Evolutionary conservation across 345 rosid genomes (phyloP), one percentile per base, ranked within the genome.

Genomic region (Euphorbia peplus): DNA sequence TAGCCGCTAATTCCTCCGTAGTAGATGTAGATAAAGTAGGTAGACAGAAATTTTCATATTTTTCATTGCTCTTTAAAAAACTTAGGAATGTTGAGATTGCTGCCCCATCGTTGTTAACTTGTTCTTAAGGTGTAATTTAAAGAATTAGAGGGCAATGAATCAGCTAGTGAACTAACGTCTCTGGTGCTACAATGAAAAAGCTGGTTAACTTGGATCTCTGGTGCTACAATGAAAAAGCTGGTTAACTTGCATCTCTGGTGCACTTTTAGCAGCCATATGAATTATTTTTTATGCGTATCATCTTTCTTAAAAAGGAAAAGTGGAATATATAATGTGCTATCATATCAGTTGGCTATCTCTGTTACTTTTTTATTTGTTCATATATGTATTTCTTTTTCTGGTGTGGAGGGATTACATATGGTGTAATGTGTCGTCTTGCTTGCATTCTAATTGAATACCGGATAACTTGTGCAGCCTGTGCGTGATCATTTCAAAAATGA

Each of bases 401-500:
- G n/a, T n/a, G n/a, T n/a, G n/a, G n/a, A n/a, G n/a, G n/a, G n/a
- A n/a, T n/a, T n/a, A n/a, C n/a, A n/a, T n/a, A 32, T 54, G 30
- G 39, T 7, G 39, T 8, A n/a, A 24, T 54, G 0, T 14, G 7
- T 14, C 3, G 12, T 1, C 3, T 39, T 22, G 15, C 56, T 16
- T 10, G 41, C 52, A 55, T 21, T 4, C 57, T 58, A n/a, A 73
- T 67, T 22, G 9, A 11, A 9, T 29, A 5, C 44, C 37, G 24
- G 32, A 61, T 47, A 30, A 50, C 50, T 14, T 52, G 35, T 68
- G 71, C 84, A 92, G 96, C 98, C 96, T 72, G 90, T 92, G 5
- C 96, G 96, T 4, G 83, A 88, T 70, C 97, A 91, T 78, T 89
- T 91, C 73, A 83, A 58, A 54, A 72, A 72, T 0, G 82, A 89